Evolutionary conservation across 345 rosid genomes (phyloP).

Genomic region (Cardamine occulta): DNA sequence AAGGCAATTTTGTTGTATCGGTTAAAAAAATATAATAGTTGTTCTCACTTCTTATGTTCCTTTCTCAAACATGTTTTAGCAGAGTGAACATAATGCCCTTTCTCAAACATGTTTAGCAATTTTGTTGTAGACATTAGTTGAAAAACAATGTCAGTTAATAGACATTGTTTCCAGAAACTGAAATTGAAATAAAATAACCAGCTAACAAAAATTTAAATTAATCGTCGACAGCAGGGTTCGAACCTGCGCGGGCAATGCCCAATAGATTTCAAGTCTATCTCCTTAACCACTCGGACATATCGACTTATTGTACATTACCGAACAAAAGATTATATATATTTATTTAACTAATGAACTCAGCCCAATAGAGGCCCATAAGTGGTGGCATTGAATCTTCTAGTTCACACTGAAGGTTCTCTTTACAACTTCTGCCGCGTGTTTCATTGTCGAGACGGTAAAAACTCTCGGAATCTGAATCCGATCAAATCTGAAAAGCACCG

Average conservation of each 20-base stretch:
- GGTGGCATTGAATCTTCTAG: constrained; percentile 19
- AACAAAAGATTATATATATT: rapidly evolving
- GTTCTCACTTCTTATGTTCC: neutral
- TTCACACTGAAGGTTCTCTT: constrained; percentile 8
- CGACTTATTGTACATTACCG: constrained; percentile 28
- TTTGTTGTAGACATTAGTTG: no score
- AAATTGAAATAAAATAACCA: neutral
- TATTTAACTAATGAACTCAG: rapidly evolving
- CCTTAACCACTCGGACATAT: constrained; percentile 99
- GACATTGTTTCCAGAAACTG: neutral
- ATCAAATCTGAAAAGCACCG: constrained; percentile 42
- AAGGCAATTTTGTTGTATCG: constrained; percentile 7
- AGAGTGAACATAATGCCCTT: no score
- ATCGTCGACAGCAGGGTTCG: constrained; percentile 93
- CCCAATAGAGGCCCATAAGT: constrained; percentile 37
- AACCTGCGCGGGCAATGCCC: constrained; percentile 83
- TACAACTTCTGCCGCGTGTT: constrained; percentile 38
- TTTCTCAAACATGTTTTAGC: neutral
- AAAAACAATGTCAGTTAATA: neutral
- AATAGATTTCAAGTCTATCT: constrained; percentile 96
- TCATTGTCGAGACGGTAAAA: constrained; percentile 33
- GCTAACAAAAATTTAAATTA: no score
- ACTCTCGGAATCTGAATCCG: constrained; percentile 37
- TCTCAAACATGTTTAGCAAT: no score
- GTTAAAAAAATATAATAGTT: constrained; percentile 17